Base-by-base conservation (phyloP, 2,329 filamentous ascomycete species). In the Mycosphaerella sp. region DNA sequence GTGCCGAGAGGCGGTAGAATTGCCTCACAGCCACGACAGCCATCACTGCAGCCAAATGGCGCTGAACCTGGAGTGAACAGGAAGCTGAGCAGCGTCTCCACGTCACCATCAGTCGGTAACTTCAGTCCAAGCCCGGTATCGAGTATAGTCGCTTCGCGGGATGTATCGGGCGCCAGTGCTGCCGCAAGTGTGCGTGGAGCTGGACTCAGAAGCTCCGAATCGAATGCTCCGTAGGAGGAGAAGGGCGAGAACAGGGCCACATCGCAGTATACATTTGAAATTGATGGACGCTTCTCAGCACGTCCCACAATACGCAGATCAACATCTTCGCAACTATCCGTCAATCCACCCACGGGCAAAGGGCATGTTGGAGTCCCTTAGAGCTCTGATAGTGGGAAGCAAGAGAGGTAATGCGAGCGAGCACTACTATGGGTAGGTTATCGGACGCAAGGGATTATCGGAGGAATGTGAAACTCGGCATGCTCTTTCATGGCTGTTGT, bases 1-100 rank as follows among this genome's bases (percentile, higher is more conserved):
- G 64, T 68, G 8, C 64, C 66, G n/a, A 58, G 54, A 46, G 65
- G 66, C 45, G 65, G 65, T 18, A 50, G 57, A 37, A 57, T 55
- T 34, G 51, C 51, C 27, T 55, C 49, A 16, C 54, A 57, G 49
- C 46, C 41, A 14, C 43, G 47, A 28, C 51, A 59, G 37, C 42
- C 44, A 35, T 54, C 46, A 25, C 50, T 50, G 10, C 51, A 49
- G 21, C 16, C 25, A 5, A 44, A 36, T 32, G 46, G 47, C 21
- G 35, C 53, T 6, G 43, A 49, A 3, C 35, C 40, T 35, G 45
- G 42, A 7, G 52, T 59, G 6, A 50, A 54, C 21, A 54, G 59
- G 28, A 61, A 49, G 21, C 55, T 56, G 35, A 56, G 52, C 32
- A 53, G 45, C 36, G 28, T 40, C 21, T 47, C 44, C 13, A 48